phyloP scores from a whole-genome alignment of 495 filamentous ascomycete genomes.

The Emericellopsis terricola region DNA sequence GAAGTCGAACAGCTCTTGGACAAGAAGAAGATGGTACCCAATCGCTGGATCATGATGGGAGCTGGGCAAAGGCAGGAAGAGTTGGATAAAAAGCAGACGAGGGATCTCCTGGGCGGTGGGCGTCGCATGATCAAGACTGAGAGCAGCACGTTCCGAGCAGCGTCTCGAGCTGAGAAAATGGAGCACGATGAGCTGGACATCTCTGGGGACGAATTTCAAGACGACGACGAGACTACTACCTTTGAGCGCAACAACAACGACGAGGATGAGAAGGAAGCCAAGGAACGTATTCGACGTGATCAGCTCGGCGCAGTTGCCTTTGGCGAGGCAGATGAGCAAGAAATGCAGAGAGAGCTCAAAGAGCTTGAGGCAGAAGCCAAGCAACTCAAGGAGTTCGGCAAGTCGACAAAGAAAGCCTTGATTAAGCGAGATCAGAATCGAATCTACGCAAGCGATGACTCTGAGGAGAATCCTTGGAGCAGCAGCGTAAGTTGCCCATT shows the following conservation, averaged over 20 bases:
- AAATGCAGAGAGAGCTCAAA: conserved; percentile 65
- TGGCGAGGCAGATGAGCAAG: conserved; percentile 64
- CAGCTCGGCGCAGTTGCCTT: conserved; percentile 78
- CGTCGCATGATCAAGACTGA: conserved; percentile 28
- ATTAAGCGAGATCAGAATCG: conserved; percentile 70
- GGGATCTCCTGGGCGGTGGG: conserved; percentile 20
- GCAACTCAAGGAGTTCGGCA: conserved; percentile 48
- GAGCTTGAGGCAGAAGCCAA: conserved; percentile 50
- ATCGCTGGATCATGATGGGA: conserved; percentile 62
- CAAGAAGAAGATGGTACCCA: conserved; percentile 45
- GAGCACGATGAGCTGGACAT: conserved; percentile 44
- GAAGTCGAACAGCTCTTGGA: conserved; percentile 72
- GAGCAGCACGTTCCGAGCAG: conserved; percentile 29
- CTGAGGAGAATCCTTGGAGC: conserved; percentile 53
- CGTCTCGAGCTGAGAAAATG: conserved; percentile 29
- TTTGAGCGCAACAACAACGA: conserved; percentile 59
- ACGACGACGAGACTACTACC: conserved; percentile 75
- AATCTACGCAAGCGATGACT: conserved; percentile 68
- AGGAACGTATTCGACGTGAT: conserved; percentile 71
- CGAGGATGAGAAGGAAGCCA: conserved; percentile 73
- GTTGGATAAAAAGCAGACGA: conserved; percentile 31
- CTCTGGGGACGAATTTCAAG: conserved; percentile 27
- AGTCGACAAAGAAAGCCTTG: conserved; percentile 58
- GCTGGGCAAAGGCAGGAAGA: conserved; percentile 31
- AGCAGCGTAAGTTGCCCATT: neutral